Evolutionary conservation across 164 flowering plant species (phyloP), one percentile per base, ranked within the genome.

Genomic region (Aristolochia contorta): DNA sequence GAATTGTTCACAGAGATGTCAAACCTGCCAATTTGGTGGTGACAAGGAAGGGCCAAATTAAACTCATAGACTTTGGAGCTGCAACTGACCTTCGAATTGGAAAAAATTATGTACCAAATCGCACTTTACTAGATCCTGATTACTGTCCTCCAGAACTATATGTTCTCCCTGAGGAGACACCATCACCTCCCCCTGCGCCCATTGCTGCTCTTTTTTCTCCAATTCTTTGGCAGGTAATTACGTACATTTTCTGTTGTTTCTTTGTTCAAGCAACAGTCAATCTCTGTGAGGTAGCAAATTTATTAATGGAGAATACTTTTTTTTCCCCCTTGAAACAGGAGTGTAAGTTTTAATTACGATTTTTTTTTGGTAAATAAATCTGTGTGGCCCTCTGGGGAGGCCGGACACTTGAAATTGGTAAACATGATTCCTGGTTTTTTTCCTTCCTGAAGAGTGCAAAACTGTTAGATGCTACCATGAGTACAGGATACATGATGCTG

Each of bases 41-140:
- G 63, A 90, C 99, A 54, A 89, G 80, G 62, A 81, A 77, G 65
- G 99, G 99, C 20, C 75, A 75, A 70, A 85, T 93, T 64, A 93
- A 93, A 74, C 92, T 93, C 63, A 90, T 93, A 60, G 97, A 93
- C 73, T 93, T 93, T 62, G 99, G 99, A 15, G 99, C 99, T 47
- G 97, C 97, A 23, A 69, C 99, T 13, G 99, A 90, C 61, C 92
- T 93, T 25, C 81, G 97, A 4, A 93, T 93, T 58, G 99, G 99
- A 47, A 93, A 93, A 77, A 93, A 93, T 60, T 90, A 78, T 62
- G 78, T 81, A 13, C 99, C 99, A 0, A 60, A 88, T 49, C 78
- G 77, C 20, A 78, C 78, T 1, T 65, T 90, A 61, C 96, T 93
- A 43, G 99, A 93, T 68, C 97, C 96, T 33, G 97, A 85, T 43